A percentile compares a stretch with the other conserved stretches of the same genome.
These are phyloP conservation scores for Lecanicillium sp. DNA, from an alignment of 2,329 filamentous ascomycete genomes.

Conservation along the genomic window DNA sequence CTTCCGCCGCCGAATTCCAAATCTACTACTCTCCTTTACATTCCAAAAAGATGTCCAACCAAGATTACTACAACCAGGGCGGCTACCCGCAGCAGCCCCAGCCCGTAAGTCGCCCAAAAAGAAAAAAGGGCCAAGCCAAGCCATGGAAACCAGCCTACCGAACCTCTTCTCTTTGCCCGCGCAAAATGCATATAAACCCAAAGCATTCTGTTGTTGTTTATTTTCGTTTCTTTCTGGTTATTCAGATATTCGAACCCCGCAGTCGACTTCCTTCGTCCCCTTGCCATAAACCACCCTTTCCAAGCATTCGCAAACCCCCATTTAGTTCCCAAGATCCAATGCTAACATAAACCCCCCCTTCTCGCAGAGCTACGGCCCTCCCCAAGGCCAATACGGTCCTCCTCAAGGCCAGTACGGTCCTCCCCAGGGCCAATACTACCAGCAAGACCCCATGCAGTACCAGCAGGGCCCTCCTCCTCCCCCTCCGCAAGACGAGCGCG, in stretches of 20 bases:
- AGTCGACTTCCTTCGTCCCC: constrained; percentile 2
- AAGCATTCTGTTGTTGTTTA: no score
- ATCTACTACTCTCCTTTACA: not conserved
- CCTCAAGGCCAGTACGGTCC: constrained; percentile 21
- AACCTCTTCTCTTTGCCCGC: no score
- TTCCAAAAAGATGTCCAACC: constrained; percentile 27
- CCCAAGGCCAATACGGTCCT: constrained; percentile 17
- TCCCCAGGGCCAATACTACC: constrained; percentile 20
- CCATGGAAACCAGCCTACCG: no score
- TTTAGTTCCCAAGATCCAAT: constrained; percentile 3
- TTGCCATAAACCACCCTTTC: not conserved
- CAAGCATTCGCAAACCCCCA: not conserved
- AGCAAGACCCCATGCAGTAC: constrained; percentile 34
- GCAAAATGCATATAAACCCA: no score
- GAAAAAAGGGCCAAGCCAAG: no score
- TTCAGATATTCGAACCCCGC: not conserved
- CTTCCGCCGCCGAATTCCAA: not conserved
- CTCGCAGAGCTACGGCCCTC: constrained; percentile 21
- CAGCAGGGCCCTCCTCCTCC: constrained; percentile 30
- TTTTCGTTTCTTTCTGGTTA: no score
- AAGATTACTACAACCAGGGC: constrained; percentile 32
- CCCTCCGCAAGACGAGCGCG: constrained; percentile 18
- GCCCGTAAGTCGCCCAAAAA: constrained; percentile 21
- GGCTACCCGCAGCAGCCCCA: constrained; percentile 32
- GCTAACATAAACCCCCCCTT: not conserved